These are phyloP conservation scores for Vigna radiata DNA, from an alignment of 306 rosid genomes.

Conservation along the genomic window DNA sequence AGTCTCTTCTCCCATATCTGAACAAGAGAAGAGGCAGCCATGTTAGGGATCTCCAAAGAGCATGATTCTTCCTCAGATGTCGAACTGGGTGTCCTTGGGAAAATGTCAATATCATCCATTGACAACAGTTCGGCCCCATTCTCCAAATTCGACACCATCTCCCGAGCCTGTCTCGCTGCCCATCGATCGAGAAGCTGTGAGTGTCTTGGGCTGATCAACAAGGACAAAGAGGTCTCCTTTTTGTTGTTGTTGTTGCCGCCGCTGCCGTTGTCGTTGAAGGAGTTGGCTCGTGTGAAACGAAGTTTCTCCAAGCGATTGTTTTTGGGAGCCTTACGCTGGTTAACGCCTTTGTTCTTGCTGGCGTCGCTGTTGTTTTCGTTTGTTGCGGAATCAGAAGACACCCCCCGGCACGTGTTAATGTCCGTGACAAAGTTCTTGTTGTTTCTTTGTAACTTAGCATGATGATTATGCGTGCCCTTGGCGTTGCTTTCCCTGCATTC, in stretches of 20 bases:
- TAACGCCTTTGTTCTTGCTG: not conserved
- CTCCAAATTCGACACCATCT: slow-evolving; percentile 52
- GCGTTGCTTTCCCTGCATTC: slow-evolving; percentile 55
- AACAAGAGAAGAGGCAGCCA: slow-evolving; percentile 85
- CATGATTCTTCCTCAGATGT: slow-evolving; percentile 34
- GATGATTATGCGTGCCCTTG: slow-evolving; percentile 37
- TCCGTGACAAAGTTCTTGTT: slow-evolving; percentile 63
- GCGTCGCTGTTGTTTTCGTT: slow-evolving; percentile 9
- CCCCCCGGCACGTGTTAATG: slow-evolving; percentile 53
- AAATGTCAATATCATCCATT: not conserved
- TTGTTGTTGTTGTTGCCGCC: not conserved
- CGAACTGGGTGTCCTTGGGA: slow-evolving; percentile 38
- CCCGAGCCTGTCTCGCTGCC: slow-evolving; percentile 47
- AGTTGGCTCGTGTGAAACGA: not conserved
- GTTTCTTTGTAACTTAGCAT: slow-evolving; percentile 55
- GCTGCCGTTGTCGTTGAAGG: not conserved
- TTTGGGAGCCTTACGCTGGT: slow-evolving; percentile 8
- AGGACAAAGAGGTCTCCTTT: slow-evolving; percentile 3
- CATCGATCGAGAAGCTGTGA: slow-evolving; percentile 48
- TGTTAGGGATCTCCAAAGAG: slow-evolving; percentile 40
- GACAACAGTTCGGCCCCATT: slow-evolving; percentile 48
- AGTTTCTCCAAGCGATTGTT: slow-evolving; percentile 21
- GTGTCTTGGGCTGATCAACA: slow-evolving; percentile 37
- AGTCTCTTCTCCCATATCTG: slow-evolving; percentile 94
- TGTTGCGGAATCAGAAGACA: slow-evolving; percentile 48